These are phyloP conservation scores for Verticillium klebahnii DNA, from an alignment of 2,329 filamentous ascomycete genomes.

Conservation along the genomic window DNA sequence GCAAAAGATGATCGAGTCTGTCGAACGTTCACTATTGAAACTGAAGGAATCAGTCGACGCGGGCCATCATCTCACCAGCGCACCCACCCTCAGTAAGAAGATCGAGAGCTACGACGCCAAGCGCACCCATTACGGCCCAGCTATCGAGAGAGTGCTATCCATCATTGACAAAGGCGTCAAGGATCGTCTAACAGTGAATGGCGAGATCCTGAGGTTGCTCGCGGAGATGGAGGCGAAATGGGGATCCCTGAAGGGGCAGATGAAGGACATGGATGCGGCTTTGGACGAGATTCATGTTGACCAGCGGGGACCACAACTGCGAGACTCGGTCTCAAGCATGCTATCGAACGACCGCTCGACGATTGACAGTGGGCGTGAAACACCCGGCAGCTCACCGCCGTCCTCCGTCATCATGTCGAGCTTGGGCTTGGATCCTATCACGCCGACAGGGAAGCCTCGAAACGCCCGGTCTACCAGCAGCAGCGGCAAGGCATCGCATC, in stretches of 20 bases:
- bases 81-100: constrained; percentile 68
- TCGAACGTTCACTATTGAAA: constrained; percentile 80
- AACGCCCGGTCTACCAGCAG: constrained; percentile 45
- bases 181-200: constrained; percentile 93
- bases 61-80: constrained; percentile 68
- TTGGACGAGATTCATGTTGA: constrained; percentile 69
- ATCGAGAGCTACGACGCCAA: constrained; percentile 93
- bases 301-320: constrained; percentile 66
- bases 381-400: constrained; percentile 62
- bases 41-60: constrained; percentile 75
- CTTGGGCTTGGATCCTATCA: constrained; percentile 44
- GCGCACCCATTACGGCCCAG: constrained; percentile 88
- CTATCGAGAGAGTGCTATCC: constrained; percentile 83
- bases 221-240: constrained; percentile 82
- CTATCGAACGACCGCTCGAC: constrained; percentile 76
- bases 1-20: constrained; percentile 94
- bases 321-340: constrained; percentile 91
- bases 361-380: constrained; percentile 63
- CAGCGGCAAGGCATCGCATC: constrained; percentile 40
- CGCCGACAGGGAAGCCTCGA: constrained; percentile 33
- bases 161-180: constrained; percentile 96
- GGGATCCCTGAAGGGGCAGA: constrained; percentile 69
- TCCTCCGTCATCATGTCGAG: constrained; percentile 58
- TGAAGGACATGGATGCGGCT: constrained; percentile 68
- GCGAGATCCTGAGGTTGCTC: constrained; percentile 84